Evolutionary conservation across 2,329 filamentous ascomycete genomes (phyloP).

Genomic region (Tolypocladium endophyticum): DNA sequence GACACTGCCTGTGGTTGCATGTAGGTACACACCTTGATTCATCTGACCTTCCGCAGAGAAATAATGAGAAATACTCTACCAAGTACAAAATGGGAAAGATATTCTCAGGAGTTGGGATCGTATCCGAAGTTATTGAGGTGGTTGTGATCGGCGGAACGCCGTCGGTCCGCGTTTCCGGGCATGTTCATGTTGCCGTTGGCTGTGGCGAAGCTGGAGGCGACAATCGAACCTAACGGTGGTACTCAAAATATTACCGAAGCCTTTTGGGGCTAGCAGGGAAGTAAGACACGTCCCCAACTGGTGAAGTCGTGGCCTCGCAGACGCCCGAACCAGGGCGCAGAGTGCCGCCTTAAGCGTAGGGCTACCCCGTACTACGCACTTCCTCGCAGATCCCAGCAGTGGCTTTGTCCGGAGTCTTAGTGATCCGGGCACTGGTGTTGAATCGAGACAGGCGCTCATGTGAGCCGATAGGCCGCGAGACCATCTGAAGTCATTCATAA

Average conservation of each 20-base stretch:
- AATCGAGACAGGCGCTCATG: not conserved
- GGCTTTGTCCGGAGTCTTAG: not conserved
- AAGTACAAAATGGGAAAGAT: not conserved
- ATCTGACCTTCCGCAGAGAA: not conserved
- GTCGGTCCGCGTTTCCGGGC: too few species aligned
- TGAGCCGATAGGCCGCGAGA: not conserved
- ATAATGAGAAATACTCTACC: not conserved
- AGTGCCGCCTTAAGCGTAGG: not conserved
- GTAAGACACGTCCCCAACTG: not conserved
- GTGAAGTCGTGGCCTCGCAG: not conserved
- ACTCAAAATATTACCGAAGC: not conserved
- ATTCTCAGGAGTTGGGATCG: not conserved
- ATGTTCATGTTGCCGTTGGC: not conserved
- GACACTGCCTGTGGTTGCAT: not conserved
- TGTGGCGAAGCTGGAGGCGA: not conserved
- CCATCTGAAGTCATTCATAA: not conserved
- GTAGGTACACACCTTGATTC: not conserved
- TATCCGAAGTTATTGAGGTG: too few species aligned
- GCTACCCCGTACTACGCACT: not conserved
- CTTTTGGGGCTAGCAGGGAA: not conserved
- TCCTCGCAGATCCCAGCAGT: not conserved
- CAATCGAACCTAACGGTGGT: not conserved
- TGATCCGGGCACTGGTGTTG: not conserved
- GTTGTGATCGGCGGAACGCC: not conserved
- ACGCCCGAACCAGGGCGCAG: not conserved